Percentiles rank a stretch among this genome's conserved stretches.
Evolutionary conservation across 768 basidiomycete species (phyloP).

Genomic region (Filobasidium wieringae): DNA sequence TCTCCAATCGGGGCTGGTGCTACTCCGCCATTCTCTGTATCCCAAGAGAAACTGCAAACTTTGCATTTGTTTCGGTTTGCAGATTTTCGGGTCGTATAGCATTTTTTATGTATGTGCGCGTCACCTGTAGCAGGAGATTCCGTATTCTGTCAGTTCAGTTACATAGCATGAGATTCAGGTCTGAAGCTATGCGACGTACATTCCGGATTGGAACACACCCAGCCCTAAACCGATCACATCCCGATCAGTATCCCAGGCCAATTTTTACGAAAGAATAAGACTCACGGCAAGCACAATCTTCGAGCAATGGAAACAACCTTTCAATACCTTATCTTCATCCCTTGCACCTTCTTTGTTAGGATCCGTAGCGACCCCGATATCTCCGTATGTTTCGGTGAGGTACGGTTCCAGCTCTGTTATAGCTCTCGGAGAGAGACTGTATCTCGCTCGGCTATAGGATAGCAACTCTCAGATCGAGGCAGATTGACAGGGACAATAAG

Average conservation of each 20-base stretch:
- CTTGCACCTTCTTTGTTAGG: too few relatives aligned
- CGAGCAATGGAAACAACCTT: conserved; percentile 24
- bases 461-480: background rate
- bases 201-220: too few relatives aligned
- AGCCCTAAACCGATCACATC: too few relatives aligned
- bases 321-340: conserved; percentile 11
- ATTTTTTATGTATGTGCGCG: conserved; percentile 25
- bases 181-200: too few relatives aligned
- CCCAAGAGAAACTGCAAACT: conserved; percentile 18
- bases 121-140: conserved; percentile 17
- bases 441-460: conserved; percentile 26
- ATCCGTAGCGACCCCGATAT: too few relatives aligned
- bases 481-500: background rate
- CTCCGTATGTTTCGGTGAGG: conserved; percentile 23
- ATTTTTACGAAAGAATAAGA: background rate
- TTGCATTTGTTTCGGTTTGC: conserved; percentile 18
- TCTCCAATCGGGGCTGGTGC: conserved; percentile 25
- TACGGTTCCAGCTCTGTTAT: conserved; percentile 28
- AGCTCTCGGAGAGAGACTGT: conserved; percentile 22
- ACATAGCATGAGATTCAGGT: background rate
- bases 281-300: conserved; percentile 28
- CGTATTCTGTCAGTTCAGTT: background rate
- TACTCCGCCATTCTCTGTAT: background rate
- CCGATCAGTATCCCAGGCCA: too few relatives aligned
- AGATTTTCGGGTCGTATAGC: conserved; percentile 16